Evolutionary conservation across 148 eudicot genomes (phyloP).

Genomic region (Talinum fruticosum): DNA sequence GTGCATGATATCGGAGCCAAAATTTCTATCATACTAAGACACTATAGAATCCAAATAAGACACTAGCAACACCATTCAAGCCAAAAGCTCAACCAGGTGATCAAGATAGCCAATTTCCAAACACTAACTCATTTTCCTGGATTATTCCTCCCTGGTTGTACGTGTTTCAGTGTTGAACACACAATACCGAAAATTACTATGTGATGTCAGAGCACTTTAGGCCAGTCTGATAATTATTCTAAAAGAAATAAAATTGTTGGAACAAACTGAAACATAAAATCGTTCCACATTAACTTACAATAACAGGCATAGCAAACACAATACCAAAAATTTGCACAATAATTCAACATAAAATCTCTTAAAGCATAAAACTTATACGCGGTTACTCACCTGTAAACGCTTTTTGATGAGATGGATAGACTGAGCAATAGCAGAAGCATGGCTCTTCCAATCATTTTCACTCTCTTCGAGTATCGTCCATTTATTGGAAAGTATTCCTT

Average conservation of each 20-base stretch:
- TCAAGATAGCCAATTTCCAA: neutral
- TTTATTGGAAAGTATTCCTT: conserved; percentile 54
- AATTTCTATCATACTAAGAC: neutral
- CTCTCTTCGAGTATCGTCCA: conserved; percentile 75
- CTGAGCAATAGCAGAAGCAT: conserved; percentile 91
- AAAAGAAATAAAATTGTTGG: neutral
- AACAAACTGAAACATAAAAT: neutral
- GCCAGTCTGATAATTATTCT: neutral
- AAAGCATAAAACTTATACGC: neutral
- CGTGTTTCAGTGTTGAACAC: neutral
- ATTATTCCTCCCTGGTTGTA: neutral
- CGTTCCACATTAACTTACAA: neutral
- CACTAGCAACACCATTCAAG: neutral
- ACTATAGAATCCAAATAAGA: neutral
- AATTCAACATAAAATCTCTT: neutral
- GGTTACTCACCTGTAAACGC: conserved; percentile 55
- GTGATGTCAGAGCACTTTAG: neutral
- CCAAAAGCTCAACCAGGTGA: neutral
- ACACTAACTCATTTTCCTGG: neutral
- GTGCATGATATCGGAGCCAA: neutral
- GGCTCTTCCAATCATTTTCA: conserved; percentile 95
- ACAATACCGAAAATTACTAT: too few species aligned
- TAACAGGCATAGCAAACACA: neutral
- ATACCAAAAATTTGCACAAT: neutral
- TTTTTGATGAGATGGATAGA: conserved; percentile 82